A percentile compares a stretch with the other conserved stretches of the same genome.
Evolutionary conservation across 495 filamentous ascomycete species (phyloP).

Genomic region (Terfezia boudieri): DNA sequence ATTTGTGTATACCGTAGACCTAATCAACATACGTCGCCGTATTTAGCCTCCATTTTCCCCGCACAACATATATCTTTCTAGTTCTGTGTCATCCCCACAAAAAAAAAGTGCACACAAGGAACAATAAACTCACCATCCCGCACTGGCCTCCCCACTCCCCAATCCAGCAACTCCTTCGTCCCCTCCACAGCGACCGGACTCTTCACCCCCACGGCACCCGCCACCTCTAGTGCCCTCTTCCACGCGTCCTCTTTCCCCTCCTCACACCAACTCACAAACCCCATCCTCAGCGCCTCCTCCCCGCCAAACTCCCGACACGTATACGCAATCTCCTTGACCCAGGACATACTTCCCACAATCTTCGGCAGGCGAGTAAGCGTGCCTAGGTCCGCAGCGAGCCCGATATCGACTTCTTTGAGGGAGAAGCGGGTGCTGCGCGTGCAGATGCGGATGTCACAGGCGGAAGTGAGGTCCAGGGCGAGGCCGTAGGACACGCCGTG

Average conservation of each 20-base stretch:
- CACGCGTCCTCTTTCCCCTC: slow-evolving; percentile 40
- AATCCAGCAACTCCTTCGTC: slow-evolving; percentile 85
- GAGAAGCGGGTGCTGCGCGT: slow-evolving; percentile 39
- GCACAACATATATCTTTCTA: slow-evolving; percentile 24
- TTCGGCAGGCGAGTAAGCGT: slow-evolving; percentile 72
- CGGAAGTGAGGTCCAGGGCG: slow-evolving; percentile 60
- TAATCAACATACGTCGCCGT: background rate
- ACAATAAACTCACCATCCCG: slow-evolving; percentile 30
- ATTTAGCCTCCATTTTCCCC: background rate
- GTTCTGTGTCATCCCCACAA: no score
- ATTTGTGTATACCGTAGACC: slow-evolving; percentile 57
- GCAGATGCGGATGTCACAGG: slow-evolving; percentile 61
- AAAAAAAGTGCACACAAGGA: no score
- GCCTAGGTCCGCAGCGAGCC: slow-evolving; percentile 80
- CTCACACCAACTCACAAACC: slow-evolving; percentile 63
- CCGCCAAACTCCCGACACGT: slow-evolving; percentile 55
- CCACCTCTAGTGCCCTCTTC: slow-evolving; percentile 40
- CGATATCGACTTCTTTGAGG: slow-evolving; percentile 92
- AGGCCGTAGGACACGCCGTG: slow-evolving; percentile 66
- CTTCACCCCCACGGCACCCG: slow-evolving; percentile 47
- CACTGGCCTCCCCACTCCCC: slow-evolving; percentile 52
- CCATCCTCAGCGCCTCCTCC: slow-evolving; percentile 58
- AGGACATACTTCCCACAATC: slow-evolving; percentile 49
- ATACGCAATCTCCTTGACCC: slow-evolving; percentile 81
- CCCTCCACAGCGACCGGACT: slow-evolving; percentile 81